These are phyloP conservation scores for Nicotiana noctiflora DNA, from an alignment of 257 asterid genomes.

Conservation along the genomic window DNA sequence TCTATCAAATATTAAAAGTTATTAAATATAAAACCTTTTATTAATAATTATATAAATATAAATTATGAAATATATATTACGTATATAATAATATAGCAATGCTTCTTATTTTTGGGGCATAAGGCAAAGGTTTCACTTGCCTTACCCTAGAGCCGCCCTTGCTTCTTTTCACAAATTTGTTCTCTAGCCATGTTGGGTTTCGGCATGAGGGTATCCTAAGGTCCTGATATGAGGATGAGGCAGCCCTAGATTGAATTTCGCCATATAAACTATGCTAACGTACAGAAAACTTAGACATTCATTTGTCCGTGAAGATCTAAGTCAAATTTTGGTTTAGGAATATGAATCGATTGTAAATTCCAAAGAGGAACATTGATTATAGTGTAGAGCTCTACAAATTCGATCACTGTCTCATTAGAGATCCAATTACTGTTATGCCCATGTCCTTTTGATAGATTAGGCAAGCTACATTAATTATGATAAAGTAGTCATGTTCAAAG, in stretches of 20 bases:
- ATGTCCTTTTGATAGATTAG: neutral
- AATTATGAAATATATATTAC: too few relatives aligned
- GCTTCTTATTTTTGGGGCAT: too few relatives aligned
- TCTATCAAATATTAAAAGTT: too few relatives aligned
- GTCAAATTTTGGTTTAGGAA: neutral
- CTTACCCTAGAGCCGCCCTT: too few relatives aligned
- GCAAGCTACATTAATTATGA: neutral
- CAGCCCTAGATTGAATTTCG: neutral
- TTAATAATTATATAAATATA: too few relatives aligned
- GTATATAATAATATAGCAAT: too few relatives aligned
- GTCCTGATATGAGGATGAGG: neutral
- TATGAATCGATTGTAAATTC: neutral
- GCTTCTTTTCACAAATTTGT: neutral
- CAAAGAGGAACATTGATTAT: neutral
- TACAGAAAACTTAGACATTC: neutral
- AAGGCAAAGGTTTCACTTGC: too few relatives aligned
- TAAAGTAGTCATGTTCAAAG: neutral
- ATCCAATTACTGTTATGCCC: constrained; percentile 7
- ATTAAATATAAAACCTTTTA: too few relatives aligned
- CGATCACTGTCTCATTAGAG: neutral
- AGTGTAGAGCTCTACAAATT: neutral
- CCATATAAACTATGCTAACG: neutral
- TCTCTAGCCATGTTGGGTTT: neutral
- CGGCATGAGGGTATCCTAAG: neutral
- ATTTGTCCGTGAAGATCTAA: neutral